A percentile compares a stretch with the other conserved stretches of the same genome.
Conservation (phyloP, 1,284 basidiomycete genomes). For the Boletus mariae region DNA sequence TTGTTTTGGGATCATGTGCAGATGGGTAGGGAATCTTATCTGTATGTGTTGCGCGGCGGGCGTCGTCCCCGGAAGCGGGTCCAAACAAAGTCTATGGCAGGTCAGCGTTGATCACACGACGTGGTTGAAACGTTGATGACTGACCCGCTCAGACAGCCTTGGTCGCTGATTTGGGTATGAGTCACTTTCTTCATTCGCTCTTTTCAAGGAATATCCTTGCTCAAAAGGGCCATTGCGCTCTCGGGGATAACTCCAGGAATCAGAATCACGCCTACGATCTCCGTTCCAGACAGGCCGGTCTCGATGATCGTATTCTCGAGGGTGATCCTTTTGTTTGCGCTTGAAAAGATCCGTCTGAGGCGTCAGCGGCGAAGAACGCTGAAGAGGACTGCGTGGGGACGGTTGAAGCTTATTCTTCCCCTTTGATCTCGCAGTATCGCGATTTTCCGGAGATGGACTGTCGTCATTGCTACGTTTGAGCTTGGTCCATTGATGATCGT, state of each 20-base stretch:
- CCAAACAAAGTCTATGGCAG: constrained; percentile 12
- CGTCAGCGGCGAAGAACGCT: constrained; percentile 28
- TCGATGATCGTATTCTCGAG: constrained; percentile 23
- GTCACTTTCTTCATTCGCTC: constrained; percentile 25
- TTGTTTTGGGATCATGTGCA: constrained; percentile 7
- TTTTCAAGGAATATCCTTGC: constrained; percentile 26
- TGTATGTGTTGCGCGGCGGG: constrained; percentile 5
- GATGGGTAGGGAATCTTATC: constrained; percentile 5
- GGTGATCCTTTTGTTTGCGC: constrained; percentile 24
- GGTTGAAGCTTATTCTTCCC: constrained; percentile 20
- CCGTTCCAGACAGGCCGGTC: constrained; percentile 18
- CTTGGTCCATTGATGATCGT: constrained; percentile 42
- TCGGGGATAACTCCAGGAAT: constrained; percentile 24
- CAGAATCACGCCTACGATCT: constrained; percentile 28
- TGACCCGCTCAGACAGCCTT: constrained; percentile 27
- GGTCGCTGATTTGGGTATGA: constrained; percentile 30
- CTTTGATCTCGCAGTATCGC: constrained; percentile 21
- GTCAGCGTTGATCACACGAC: constrained; percentile 13
- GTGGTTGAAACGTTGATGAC: constrained; percentile 9
- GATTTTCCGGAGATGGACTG: constrained; percentile 15
- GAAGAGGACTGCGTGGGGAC: constrained; percentile 22
- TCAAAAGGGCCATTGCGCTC: constrained; percentile 19
- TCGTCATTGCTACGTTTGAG: constrained; percentile 21
- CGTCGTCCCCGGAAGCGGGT: constrained; percentile 7
- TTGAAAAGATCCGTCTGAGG: constrained; percentile 34